Percentiles rank a stretch among this genome's conserved stretches.
Conservation (phyloP, 192 early-diverging fungal species). For the Piromyces finnis region DNA sequence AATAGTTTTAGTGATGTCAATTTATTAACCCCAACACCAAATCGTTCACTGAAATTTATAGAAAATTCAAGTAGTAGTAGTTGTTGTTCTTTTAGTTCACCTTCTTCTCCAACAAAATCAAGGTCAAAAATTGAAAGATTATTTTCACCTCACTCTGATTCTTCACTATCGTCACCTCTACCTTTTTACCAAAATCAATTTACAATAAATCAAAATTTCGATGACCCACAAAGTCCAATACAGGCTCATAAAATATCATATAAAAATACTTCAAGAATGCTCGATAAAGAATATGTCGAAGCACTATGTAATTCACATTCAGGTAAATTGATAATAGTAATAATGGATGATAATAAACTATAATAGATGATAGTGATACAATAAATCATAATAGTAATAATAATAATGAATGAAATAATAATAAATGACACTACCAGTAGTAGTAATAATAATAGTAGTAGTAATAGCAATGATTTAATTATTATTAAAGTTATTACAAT, state of each 20-base stretch:
- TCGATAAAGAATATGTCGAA: not conserved
- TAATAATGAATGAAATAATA: no score
- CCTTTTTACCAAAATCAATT: not conserved
- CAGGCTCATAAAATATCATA: not conserved
- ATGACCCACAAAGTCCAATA: not conserved
- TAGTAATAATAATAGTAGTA: no score
- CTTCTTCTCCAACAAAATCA: not conserved
- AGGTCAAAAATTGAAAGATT: not conserved
- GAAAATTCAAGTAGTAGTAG: not conserved
- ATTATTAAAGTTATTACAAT: no score
- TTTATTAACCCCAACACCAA: not conserved
- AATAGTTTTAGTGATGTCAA: not conserved
- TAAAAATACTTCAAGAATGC: not conserved
- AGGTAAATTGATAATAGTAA: no score
- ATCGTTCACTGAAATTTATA: not conserved
- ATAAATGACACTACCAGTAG: no score
- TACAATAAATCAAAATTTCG: not conserved
- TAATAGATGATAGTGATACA: no score
- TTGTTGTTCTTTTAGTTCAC: not conserved
- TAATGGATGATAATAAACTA: no score
- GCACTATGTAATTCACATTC: not conserved
- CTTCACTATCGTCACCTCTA: not conserved
- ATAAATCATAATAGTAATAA: no score
- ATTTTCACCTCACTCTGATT: not conserved
- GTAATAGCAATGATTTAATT: no score